Base-by-base conservation (phyloP, 116 monocot genomes). In the Papilionanthe hybrid region DNA sequence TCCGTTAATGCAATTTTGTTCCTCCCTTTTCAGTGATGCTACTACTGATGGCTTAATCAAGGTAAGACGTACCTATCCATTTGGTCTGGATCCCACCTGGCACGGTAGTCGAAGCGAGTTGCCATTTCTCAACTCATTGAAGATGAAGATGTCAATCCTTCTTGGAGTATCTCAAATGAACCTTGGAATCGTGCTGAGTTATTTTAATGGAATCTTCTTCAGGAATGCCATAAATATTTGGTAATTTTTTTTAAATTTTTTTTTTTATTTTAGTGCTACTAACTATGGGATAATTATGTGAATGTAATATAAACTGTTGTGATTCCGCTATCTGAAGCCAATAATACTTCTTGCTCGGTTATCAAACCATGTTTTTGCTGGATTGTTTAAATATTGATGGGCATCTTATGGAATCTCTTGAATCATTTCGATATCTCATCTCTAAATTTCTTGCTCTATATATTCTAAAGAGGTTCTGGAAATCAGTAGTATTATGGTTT, bases 91-190 rank as follows among this genome's bases (percentile, higher is more conserved):
- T 85, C 99, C 99, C 19, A 77, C 20, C 6, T 99, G 99, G 99
- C 87, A 92, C 81, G 99, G 99, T 60, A 92, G 88, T 79, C 90
- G 99, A 76, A 99, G 92, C 80, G 99, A 99, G 83, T 80, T 99
- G 80, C 99, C 99, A 48, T 99, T 95, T 69, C 91, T 99, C 47
- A 99, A 99, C 86, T 99, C 99, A 79, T 84, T 99, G 75, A 99
- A 99, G 88, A 99, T 99, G 99, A 99, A 99, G 88, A 86, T 99
- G 99, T 99, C 99, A 56, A 99, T 99, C 84, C 93, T 99, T 80
- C 28, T 99, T 75, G 99, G 99, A 30, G 95, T 99, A 37, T 85
- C 99, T 75, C 99, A 99, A 78, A 99, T 99, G 99, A 99, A 99
- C 53, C 90, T 99, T 80, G 99, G 99, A 72, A 93, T 99, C 50